Evolutionary conservation across 23 red algal genomes (phyloP).

Genomic region (Chondrus crispus): DNA sequence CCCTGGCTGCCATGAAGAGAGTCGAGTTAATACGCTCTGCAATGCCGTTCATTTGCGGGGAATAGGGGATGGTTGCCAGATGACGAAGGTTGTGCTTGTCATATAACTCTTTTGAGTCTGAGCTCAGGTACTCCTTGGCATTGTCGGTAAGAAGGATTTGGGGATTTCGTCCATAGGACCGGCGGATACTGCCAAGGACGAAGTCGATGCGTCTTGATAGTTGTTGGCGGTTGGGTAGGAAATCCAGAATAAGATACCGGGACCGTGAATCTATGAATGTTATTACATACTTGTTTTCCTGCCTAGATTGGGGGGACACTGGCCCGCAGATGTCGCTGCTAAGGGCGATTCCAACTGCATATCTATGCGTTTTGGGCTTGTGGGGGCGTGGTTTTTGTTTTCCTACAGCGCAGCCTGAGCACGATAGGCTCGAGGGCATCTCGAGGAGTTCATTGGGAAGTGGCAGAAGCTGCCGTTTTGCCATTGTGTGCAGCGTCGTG

Average conservation of each 20-base stretch:
- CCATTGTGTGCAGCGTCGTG: not conserved
- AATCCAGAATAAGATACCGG: not conserved
- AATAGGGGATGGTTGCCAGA: not conserved
- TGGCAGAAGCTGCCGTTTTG: not conserved
- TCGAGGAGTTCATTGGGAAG: not conserved
- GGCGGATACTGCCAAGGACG: not conserved
- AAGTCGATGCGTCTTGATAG: not conserved
- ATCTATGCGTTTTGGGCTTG: not conserved
- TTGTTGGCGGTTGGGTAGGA: not conserved
- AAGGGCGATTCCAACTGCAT: not conserved
- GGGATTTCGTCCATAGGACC: not conserved
- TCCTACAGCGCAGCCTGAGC: not conserved
- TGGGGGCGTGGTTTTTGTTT: not conserved
- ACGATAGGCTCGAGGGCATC: not conserved
- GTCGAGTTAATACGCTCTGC: not conserved
- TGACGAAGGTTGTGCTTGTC: not conserved
- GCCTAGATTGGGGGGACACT: not conserved
- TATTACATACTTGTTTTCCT: not conserved
- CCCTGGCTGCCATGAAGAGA: not conserved
- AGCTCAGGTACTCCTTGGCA: not conserved
- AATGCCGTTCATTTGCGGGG: not conserved
- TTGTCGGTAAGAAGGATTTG: not conserved
- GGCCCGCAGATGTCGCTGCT: not conserved
- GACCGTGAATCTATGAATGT: not conserved
- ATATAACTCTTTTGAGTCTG: not conserved